phyloP scores from a whole-genome alignment of 1,139 yeast genomes.

The Kazachstania sp. region DNA sequence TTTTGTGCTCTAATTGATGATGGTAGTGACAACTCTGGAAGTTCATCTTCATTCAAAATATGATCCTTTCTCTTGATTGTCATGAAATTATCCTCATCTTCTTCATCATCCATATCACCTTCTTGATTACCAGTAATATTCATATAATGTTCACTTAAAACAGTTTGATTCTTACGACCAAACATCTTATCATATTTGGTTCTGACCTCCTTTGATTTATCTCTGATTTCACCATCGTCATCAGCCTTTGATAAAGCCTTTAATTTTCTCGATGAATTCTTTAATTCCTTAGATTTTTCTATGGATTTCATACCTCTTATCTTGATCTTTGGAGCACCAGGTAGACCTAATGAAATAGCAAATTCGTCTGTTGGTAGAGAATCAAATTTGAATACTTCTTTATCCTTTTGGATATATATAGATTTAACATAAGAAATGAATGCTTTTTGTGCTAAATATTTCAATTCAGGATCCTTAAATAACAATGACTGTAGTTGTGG shows the following conservation, averaged over 20 bases:
- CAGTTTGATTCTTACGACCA: conserved; percentile 88
- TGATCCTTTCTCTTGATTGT: conserved; percentile 71
- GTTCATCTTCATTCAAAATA: conserved; percentile 51
- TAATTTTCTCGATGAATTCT: conserved; percentile 72
- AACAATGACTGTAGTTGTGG: conserved; percentile 84
- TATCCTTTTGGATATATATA: conserved; percentile 77
- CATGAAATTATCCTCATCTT: conserved; percentile 76
- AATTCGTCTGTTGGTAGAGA: conserved; percentile 71
- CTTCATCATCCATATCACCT: conserved; percentile 37
- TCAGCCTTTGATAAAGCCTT: conserved; percentile 48
- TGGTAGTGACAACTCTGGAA: conserved; percentile 52
- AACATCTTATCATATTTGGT: conserved; percentile 96
- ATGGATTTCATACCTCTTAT: conserved; percentile 44
- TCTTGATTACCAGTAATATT: conserved; percentile 47
- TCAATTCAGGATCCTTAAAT: conserved; percentile 84
- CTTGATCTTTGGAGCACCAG: conserved; percentile 92
- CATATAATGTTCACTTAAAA: conserved; percentile 78
- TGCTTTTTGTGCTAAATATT: conserved; percentile 91
- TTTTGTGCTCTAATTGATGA: conserved; percentile 83
- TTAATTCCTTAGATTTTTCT: conserved; percentile 54
- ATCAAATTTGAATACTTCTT: conserved; percentile 70
- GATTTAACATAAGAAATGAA: conserved; percentile 85
- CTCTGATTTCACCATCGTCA: conserved; percentile 54
- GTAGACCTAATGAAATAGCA: conserved; percentile 84
- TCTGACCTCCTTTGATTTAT: conserved; percentile 45